Evolutionary conservation across 148 eudicot species (phyloP), one percentile per base, ranked within the genome.

Genomic region (Camellia granthamiana): DNA sequence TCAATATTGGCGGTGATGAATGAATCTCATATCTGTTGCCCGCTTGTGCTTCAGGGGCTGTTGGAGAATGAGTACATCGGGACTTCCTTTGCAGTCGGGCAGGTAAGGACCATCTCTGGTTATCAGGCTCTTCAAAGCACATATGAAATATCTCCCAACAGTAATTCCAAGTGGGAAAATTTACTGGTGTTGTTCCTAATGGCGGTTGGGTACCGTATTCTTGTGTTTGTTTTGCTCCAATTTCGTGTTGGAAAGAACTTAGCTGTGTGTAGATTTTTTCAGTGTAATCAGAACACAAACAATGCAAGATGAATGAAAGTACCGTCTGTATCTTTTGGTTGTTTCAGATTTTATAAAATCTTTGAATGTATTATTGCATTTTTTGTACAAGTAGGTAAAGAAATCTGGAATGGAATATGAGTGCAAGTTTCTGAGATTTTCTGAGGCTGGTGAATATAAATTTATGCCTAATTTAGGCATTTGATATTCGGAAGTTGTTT

Each of bases 11-110:
- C 1, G 43, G 21, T 55, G 41, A 18, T 41, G 51, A 44, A 51
- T 19, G 63, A 9, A 52, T 66, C 47, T 77, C 52, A 44, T 61
- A 18, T 43, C 65, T 59, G 7, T 56, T 42, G 15, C 65, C 14
- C 66, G 60, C 62, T 83, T 61, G 52, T 78, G 68, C 75, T 83
- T 79, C 90, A 93, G 98, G 99, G 99, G 61, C 85, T 96, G 11
- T 77, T 96, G 89, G 99, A 96, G 91, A 96, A 93, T 47, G 99
- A 96, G 83, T 96, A 89, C 74, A 79, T 85, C 15, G 95, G 89
- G 44, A 87, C 92, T 13, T 86, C 85, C 63, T 96, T 88, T 77
- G 93, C 97, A 0, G 92, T 96, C n/a, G 99, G 99, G 82, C 89
- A 91, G 76, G 98, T 96, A 18, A 86, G 98, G 83, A 86, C 89